These are phyloP conservation scores for Omphalea diandra DNA, from an alignment of 441 rosid genomes.

Conservation along the genomic window DNA sequence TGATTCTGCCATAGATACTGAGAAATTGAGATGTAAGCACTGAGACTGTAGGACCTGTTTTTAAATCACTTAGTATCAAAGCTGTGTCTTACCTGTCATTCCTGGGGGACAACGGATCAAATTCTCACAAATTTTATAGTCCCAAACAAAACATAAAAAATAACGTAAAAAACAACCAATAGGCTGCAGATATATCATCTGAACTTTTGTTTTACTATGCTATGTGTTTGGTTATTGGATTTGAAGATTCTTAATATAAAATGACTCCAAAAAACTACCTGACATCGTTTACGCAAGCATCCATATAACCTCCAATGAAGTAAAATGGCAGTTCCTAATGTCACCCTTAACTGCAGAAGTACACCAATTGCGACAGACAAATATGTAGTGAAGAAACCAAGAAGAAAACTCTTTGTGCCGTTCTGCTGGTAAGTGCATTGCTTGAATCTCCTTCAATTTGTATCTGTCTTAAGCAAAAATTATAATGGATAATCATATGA, in stretches of 20 bases:
- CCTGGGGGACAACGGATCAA: background rate
- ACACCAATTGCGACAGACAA: too few species aligned
- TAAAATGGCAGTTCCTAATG: too few species aligned
- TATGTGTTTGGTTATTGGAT: background rate
- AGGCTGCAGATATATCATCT: background rate
- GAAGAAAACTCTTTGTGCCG: too few species aligned
- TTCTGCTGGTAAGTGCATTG: too few species aligned
- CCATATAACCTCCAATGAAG: background rate
- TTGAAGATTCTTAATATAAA: background rate
- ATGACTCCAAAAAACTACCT: background rate
- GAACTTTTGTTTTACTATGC: background rate
- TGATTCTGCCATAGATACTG: slow-evolving; percentile 10
- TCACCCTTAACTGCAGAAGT: too few species aligned
- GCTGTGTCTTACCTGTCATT: background rate
- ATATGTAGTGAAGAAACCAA: too few species aligned
- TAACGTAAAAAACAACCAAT: too few species aligned
- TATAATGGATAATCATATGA: too few species aligned
- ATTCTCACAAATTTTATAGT: background rate
- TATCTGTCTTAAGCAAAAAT: too few species aligned
- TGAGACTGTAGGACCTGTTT: background rate
- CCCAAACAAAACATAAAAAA: background rate
- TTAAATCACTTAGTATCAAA: too few species aligned
- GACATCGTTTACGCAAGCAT: background rate
- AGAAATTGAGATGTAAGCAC: background rate
- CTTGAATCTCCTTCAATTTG: too few species aligned